Evolutionary conservation across 2,329 filamentous ascomycete genomes (phyloP).

Genomic region (Penicillium sp.): DNA sequence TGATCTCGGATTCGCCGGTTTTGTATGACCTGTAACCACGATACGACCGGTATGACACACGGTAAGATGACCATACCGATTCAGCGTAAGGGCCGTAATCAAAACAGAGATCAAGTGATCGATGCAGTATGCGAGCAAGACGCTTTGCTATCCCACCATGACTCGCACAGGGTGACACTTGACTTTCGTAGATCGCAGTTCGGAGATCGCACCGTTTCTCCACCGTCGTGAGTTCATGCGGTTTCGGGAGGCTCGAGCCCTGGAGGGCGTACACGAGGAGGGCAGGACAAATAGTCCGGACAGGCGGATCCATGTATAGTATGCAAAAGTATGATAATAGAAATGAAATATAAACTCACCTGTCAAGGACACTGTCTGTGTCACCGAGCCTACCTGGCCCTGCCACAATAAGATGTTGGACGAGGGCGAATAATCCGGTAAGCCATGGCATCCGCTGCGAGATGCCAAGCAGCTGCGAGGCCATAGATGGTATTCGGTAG

Average conservation of each 20-base stretch:
- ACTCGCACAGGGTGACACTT: constrained; percentile 30
- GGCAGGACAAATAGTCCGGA: neutral
- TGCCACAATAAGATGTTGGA: constrained; percentile 72
- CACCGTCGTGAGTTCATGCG: constrained; percentile 30
- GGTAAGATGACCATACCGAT: constrained; percentile 36
- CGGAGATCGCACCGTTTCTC: constrained; percentile 37
- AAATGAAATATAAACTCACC: constrained; percentile 65
- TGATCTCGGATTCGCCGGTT: constrained; percentile 15
- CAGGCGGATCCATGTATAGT: constrained; percentile 8
- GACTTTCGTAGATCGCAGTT: constrained; percentile 37
- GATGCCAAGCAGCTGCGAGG: constrained; percentile 74
- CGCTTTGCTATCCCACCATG: constrained; percentile 33
- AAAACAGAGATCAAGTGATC: constrained; percentile 62
- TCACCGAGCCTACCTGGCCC: constrained; percentile 77
- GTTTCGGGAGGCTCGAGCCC: constrained; percentile 19
- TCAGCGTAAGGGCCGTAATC: constrained; percentile 3
- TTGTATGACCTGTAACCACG: constrained; percentile 28
- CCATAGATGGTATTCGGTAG: constrained; percentile 77
- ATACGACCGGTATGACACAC: constrained; percentile 24
- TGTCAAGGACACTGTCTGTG: constrained; percentile 80
- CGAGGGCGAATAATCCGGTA: constrained; percentile 71
- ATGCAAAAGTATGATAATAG: constrained; percentile 21
- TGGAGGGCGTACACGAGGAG: constrained; percentile 9
- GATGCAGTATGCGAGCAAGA: constrained; percentile 59
- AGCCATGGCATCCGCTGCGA: constrained; percentile 90